A percentile compares a stretch with the other conserved stretches of the same genome.
Conservation (phyloP, 2,329 filamentous ascomycete genomes). For the Aschersonia sp. region DNA sequence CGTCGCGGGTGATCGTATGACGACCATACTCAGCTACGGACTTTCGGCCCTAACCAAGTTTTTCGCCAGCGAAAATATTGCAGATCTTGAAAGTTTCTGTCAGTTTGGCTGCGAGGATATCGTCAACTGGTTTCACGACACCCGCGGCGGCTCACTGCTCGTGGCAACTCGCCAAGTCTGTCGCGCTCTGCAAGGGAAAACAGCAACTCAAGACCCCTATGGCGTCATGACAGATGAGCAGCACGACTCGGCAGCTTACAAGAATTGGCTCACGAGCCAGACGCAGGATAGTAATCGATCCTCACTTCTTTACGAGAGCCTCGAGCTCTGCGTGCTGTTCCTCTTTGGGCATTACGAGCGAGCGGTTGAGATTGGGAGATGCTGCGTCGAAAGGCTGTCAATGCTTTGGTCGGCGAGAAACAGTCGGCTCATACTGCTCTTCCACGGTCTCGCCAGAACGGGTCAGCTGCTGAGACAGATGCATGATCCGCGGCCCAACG, state of each 20-base stretch:
- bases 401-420: slow-evolving; percentile 46
- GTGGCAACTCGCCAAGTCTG: slow-evolving; percentile 51
- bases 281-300: slow-evolving; percentile 48
- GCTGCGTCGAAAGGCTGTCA: slow-evolving; percentile 29
- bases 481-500: slow-evolving; percentile 27
- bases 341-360: slow-evolving; percentile 48
- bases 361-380: slow-evolving; percentile 41
- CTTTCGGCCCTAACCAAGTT: slow-evolving; percentile 52
- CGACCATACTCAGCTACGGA: slow-evolving; percentile 58
- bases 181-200: slow-evolving; percentile 64
- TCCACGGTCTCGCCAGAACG: slow-evolving; percentile 43
- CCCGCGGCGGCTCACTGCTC: slow-evolving; percentile 56
- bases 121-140: slow-evolving; percentile 56
- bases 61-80: slow-evolving; percentile 53
- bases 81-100: slow-evolving; percentile 57
- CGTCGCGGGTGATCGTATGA: slow-evolving; percentile 53
- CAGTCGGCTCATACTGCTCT: slow-evolving; percentile 41
- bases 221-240: slow-evolving; percentile 54
- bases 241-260: slow-evolving; percentile 45
- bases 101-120: slow-evolving; percentile 62
- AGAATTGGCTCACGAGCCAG: slow-evolving; percentile 38
- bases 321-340: slow-evolving; percentile 48
- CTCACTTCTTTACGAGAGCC: slow-evolving; percentile 52
- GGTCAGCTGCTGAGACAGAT: slow-evolving; percentile 34
- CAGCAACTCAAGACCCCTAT: slow-evolving; percentile 31